Conservation (phyloP, 257 asterid genomes). For the Gentiana macrophylla region DNA sequence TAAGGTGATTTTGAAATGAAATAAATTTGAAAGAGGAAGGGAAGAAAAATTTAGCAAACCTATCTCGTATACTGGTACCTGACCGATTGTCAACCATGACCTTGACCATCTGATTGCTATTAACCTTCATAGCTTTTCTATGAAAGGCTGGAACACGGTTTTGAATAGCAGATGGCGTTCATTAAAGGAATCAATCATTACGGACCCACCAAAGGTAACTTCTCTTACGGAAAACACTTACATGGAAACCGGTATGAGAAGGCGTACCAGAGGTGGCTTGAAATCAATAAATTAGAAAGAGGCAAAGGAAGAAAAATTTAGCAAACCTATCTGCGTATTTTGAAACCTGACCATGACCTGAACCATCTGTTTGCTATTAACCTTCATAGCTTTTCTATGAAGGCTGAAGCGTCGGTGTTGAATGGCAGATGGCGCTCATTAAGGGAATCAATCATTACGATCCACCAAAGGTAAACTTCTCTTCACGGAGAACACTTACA, state of each 20-base stretch:
- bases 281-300: constrained; percentile 19
- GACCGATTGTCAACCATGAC: constrained; percentile 24
- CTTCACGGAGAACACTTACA: constrained; percentile 49
- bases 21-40: constrained; percentile 13
- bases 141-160: constrained; percentile 36
- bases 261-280: constrained; percentile 32
- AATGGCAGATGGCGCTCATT: constrained; percentile 20
- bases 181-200: constrained; percentile 16
- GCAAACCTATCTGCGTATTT: constrained; percentile 31
- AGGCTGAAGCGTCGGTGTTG: constrained; percentile 39
- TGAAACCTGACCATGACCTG: constrained; percentile 37
- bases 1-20: constrained; percentile 32
- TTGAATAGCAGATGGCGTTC: constrained; percentile 24
- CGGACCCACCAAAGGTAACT: constrained; percentile 23
- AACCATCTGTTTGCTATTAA: constrained; percentile 17
- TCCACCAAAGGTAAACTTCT: constrained; percentile 22
- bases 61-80: constrained; percentile 31
- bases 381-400: constrained; percentile 43
- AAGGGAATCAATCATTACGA: constrained; percentile 18
- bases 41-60: constrained; percentile 34
- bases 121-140: constrained; percentile 49
- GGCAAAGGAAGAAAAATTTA: constrained; percentile 22
- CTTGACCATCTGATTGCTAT: constrained; percentile 21
- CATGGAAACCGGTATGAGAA: constrained; percentile 24
- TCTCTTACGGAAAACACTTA: constrained; percentile 46